These are phyloP conservation scores for Citrus trifoliata DNA, from an alignment of 345 rosid genomes.

Conservation along the genomic window DNA sequence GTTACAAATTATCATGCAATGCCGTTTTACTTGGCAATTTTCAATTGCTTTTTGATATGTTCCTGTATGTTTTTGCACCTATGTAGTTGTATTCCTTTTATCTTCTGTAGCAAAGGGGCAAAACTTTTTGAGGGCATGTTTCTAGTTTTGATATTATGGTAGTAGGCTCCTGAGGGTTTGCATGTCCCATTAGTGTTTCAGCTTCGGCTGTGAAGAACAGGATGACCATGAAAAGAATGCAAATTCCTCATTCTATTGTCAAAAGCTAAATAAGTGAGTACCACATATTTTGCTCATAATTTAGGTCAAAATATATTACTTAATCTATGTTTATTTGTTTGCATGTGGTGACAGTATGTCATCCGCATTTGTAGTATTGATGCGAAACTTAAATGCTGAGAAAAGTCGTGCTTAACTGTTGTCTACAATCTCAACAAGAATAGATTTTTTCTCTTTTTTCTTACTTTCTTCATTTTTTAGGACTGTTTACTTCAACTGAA, in stretches of 20 bases:
- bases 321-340: not conserved
- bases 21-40: not conserved
- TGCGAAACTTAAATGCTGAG: not conserved
- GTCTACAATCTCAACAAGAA: too few relatives aligned
- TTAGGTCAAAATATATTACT: not conserved
- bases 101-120: not conserved
- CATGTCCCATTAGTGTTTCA: constrained; percentile 1
- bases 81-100: not conserved
- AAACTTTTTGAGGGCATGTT: not conserved
- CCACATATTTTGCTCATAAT: not conserved
- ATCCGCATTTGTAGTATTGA: not conserved
- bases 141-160: not conserved
- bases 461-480: not conserved
- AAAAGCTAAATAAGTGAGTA: constrained; percentile 10
- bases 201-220: constrained; percentile 6
- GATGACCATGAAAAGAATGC: constrained; percentile 3
- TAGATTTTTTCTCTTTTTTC: not conserved
- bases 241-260: not conserved
- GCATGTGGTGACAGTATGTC: not conserved
- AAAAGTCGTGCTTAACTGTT: not conserved
- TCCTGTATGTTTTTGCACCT: not conserved
- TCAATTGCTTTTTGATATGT: not conserved
- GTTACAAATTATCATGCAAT: not conserved
- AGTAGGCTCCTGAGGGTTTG: constrained; percentile 4
- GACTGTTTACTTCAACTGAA: not conserved